These are phyloP conservation scores for Suillus alpinus DNA, from an alignment of 768 basidiomycete genomes.

Conservation along the genomic window DNA sequence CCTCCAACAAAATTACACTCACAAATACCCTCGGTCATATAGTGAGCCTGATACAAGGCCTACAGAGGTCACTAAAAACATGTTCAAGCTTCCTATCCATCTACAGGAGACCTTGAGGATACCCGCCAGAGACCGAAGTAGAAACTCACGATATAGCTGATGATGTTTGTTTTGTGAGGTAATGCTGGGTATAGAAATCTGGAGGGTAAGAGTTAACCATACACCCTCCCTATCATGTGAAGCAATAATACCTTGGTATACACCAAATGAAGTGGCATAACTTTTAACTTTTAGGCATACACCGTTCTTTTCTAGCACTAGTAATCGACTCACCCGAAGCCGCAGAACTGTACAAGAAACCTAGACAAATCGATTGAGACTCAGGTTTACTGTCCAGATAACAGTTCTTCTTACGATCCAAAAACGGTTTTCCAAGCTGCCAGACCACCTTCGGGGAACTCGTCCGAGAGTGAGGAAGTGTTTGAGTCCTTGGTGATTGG, in stretches of 20 bases:
- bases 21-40: constrained; percentile 56
- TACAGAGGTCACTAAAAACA: constrained; percentile 35
- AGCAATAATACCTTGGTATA: constrained; percentile 34
- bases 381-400: background rate
- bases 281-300: constrained; percentile 14
- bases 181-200: constrained; percentile 39
- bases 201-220: background rate
- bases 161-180: constrained; percentile 31
- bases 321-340: constrained; percentile 25
- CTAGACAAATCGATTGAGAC: constrained; percentile 14
- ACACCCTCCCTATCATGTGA: background rate
- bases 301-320: background rate
- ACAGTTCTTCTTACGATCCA: constrained; percentile 21
- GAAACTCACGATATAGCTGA: constrained; percentile 36
- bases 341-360: constrained; percentile 29
- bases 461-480: background rate
- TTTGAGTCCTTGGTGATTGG: background rate
- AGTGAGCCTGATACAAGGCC: constrained; percentile 43
- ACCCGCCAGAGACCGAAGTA: background rate
- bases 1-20: constrained; percentile 6
- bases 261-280: constrained; percentile 35
- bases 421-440: constrained; percentile 24
- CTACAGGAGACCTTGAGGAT: constrained; percentile 14
- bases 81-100: constrained; percentile 48
- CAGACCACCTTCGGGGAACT: constrained; percentile 28